Percentiles rank a stretch among this genome's conserved stretches.
Evolutionary conservation across 2,329 filamentous ascomycete species (phyloP).

Genomic region (Byssoonygena ceratinophila): DNA sequence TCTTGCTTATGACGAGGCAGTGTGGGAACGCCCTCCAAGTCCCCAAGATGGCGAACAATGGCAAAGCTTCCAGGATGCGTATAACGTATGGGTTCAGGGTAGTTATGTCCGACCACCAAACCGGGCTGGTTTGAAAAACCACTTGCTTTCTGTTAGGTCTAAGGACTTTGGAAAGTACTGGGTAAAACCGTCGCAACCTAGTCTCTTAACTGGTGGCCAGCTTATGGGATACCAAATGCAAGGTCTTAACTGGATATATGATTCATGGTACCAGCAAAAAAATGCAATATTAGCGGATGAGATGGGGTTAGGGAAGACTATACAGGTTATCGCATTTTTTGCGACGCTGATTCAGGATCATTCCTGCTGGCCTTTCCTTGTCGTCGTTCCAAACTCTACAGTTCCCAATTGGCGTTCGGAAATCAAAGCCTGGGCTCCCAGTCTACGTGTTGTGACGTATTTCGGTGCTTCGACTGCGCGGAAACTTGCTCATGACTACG

Average conservation of each 20-base stretch:
- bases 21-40: constrained; percentile 74
- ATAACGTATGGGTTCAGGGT: constrained; percentile 73
- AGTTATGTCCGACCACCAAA: constrained; percentile 58
- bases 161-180: constrained; percentile 55
- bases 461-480: constrained; percentile 69
- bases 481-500: constrained; percentile 66
- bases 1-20: constrained; percentile 76
- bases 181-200: constrained; percentile 61
- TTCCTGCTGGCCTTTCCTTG: constrained; percentile 78
- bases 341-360: constrained; percentile 59
- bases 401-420: constrained; percentile 97
- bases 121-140: constrained; percentile 49
- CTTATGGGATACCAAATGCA: constrained; percentile 91
- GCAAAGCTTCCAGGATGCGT: constrained; percentile 70
- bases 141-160: constrained; percentile 56
- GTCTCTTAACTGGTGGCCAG: constrained; percentile 61
- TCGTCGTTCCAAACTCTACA: constrained; percentile 89
- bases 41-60: constrained; percentile 55
- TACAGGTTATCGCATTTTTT: constrained; percentile 79
- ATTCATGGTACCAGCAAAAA: constrained; percentile 69
- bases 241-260: constrained; percentile 89
- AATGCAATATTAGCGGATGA: constrained; percentile 93
- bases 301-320: constrained; percentile 96
- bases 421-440: constrained; percentile 85
- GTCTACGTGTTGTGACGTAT: constrained; percentile 79